Conservation (phyloP, 2,329 filamentous ascomycete genomes). For the Zarea fungicola region DNA sequence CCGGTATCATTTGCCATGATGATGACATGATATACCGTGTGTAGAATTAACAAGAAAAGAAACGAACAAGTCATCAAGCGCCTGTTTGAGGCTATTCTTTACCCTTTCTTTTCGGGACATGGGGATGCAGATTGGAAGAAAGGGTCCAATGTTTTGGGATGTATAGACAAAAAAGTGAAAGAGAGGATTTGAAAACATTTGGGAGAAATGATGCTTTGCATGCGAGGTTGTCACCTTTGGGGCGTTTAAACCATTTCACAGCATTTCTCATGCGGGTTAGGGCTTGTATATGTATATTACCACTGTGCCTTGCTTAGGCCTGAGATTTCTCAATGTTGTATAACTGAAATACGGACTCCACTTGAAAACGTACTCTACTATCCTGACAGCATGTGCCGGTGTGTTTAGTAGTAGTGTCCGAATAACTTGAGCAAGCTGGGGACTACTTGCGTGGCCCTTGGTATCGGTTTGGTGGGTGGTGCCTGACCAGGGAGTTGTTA, state of each 20-base stretch:
- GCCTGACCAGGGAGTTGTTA: too few relatives aligned
- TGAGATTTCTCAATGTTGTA: conserved; percentile 11
- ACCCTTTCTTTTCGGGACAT: background rate
- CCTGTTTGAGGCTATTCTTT: background rate
- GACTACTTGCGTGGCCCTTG: too few relatives aligned
- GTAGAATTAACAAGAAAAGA: conserved; percentile 6
- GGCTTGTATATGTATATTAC: conserved; percentile 12
- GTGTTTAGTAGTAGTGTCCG: background rate
- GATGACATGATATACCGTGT: conserved; percentile 10
- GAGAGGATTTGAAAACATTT: background rate
- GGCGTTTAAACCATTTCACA: conserved; percentile 10
- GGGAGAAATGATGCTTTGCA: background rate
- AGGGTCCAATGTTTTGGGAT: background rate
- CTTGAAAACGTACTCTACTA: conserved; percentile 1
- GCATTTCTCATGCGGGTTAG: conserved; percentile 1
- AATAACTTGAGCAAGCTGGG: too few relatives aligned
- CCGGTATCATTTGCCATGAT: conserved; percentile 7
- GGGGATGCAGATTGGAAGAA: background rate
- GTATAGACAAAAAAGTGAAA: conserved; percentile 6
- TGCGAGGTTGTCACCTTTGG: conserved; percentile 6
- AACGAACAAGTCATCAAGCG: background rate
- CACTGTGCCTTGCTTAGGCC: conserved; percentile 8
- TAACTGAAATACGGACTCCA: conserved; percentile 12
- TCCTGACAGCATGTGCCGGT: background rate
- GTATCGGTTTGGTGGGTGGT: too few relatives aligned